These are phyloP conservation scores for Stemphylium beticola DNA, from an alignment of 2,329 filamentous ascomycete species.

Conservation along the genomic window DNA sequence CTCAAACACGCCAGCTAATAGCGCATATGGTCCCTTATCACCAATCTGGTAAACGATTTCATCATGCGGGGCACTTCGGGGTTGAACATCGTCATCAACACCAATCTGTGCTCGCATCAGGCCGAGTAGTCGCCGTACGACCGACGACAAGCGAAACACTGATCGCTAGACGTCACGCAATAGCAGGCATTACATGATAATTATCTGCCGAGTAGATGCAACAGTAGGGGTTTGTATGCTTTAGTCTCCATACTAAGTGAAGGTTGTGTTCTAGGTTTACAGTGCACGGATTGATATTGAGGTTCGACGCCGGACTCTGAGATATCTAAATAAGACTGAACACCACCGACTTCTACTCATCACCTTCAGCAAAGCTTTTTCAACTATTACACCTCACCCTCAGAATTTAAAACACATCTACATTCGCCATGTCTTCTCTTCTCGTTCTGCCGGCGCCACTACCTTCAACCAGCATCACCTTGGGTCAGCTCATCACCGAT, in stretches of 20 bases:
- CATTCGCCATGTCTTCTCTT: conserved; percentile 26
- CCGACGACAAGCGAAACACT: conserved; percentile 32
- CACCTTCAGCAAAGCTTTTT: background rate
- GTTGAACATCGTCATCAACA: background rate
- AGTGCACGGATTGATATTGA: background rate
- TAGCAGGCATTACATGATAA: background rate
- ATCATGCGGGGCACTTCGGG: conserved; percentile 21
- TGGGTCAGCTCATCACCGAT: conserved; percentile 40
- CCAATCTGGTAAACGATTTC: conserved; percentile 23
- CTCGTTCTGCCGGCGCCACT: conserved; percentile 34
- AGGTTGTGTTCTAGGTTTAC: conserved; percentile 1
- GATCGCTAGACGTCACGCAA: conserved; percentile 4
- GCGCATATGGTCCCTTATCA: conserved; percentile 9
- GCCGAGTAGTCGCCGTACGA: conserved; percentile 15
- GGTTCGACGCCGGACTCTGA: background rate
- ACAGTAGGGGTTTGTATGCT: background rate
- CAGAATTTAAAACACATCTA: background rate
- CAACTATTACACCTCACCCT: background rate
- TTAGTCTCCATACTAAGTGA: background rate
- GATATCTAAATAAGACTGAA: background rate
- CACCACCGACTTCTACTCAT: background rate
- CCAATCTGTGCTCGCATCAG: conserved; percentile 16
- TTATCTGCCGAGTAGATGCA: background rate
- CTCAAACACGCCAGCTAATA: conserved; percentile 4
- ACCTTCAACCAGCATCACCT: conserved; percentile 23